A percentile compares a stretch with the other conserved stretches of the same genome.
Evolutionary conservation across 2,329 filamentous ascomycete genomes (phyloP).

Genomic region (Cadophora malorum): DNA sequence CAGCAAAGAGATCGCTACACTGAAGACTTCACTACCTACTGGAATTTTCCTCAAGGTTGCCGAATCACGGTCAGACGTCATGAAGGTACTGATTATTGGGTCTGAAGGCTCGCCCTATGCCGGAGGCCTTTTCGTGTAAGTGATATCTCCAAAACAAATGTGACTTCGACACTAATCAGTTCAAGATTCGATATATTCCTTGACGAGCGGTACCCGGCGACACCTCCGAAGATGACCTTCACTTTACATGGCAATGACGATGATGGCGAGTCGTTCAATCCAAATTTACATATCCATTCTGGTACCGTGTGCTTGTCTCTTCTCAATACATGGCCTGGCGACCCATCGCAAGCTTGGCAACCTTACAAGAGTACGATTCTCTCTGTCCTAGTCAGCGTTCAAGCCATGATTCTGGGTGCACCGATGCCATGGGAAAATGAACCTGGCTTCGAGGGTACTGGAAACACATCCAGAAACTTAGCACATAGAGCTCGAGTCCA

Average conservation of each 20-base stretch:
- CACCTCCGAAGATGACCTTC: constrained; percentile 35
- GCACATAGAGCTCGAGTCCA: constrained; percentile 32
- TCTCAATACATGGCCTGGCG: constrained; percentile 34
- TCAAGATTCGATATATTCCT: constrained; percentile 37
- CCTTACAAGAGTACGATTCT: constrained; percentile 38
- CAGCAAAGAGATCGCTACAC: constrained; percentile 38
- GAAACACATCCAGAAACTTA: constrained; percentile 14
- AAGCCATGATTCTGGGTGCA: constrained; percentile 39
- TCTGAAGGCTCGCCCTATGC: constrained; percentile 38
- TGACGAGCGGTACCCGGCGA: constrained; percentile 32
- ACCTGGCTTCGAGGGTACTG: constrained; percentile 29
- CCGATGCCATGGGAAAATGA: constrained; percentile 37
- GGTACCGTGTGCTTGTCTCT: constrained; percentile 32
- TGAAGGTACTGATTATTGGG: constrained; percentile 39
- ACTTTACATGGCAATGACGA: constrained; percentile 34
- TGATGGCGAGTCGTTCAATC: constrained; percentile 35
- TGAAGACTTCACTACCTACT: constrained; percentile 36
- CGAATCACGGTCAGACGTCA: constrained; percentile 36
- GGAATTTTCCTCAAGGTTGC: constrained; percentile 40
- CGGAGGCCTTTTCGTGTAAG: constrained; percentile 37
- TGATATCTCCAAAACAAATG: not conserved
- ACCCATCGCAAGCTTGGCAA: constrained; percentile 34
- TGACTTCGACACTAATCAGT: not conserved
- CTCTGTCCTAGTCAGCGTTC: constrained; percentile 36
- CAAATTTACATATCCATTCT: constrained; percentile 35